These are phyloP conservation scores for Kluyveromyces nonfermentans DNA, from an alignment of 805 yeast genomes.

Conservation along the genomic window DNA sequence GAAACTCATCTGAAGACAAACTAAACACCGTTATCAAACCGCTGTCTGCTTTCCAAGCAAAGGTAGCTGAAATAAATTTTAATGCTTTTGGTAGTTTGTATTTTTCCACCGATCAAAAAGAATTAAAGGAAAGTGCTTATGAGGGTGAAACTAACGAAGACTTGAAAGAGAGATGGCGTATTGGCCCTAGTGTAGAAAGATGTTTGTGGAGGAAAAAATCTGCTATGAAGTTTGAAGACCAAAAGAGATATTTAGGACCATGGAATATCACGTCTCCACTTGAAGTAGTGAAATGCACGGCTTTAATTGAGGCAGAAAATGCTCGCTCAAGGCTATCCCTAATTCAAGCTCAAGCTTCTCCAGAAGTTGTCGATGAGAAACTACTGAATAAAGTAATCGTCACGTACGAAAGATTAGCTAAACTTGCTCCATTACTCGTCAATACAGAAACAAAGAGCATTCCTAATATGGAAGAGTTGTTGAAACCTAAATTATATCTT, in stretches of 20 bases:
- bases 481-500: conserved; percentile 62
- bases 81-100: conserved; percentile 74
- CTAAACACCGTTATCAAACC: conserved; percentile 60
- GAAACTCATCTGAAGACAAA: conserved; percentile 39
- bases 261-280: conserved; percentile 51
- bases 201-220: conserved; percentile 63
- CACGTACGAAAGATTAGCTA: conserved; percentile 53
- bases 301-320: conserved; percentile 55
- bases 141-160: conserved; percentile 48
- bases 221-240: conserved; percentile 40
- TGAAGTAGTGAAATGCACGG: conserved; percentile 56
- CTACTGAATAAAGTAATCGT: conserved; percentile 41
- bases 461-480: conserved; percentile 52
- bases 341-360: conserved; percentile 43
- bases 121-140: conserved; percentile 35
- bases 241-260: conserved; percentile 61
- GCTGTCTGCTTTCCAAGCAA: conserved; percentile 54
- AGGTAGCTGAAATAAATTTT: conserved; percentile 49
- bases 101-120: conserved; percentile 58
- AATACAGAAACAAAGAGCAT: conserved; percentile 42
- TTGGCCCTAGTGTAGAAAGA: conserved; percentile 84
- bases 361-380: conserved; percentile 36
- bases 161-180: conserved; percentile 65
- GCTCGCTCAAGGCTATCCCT: conserved; percentile 45
- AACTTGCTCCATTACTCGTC: conserved; percentile 50